Base-by-base conservation (phyloP, 768 basidiomycete species). In the Amanita polypyramis region DNA sequence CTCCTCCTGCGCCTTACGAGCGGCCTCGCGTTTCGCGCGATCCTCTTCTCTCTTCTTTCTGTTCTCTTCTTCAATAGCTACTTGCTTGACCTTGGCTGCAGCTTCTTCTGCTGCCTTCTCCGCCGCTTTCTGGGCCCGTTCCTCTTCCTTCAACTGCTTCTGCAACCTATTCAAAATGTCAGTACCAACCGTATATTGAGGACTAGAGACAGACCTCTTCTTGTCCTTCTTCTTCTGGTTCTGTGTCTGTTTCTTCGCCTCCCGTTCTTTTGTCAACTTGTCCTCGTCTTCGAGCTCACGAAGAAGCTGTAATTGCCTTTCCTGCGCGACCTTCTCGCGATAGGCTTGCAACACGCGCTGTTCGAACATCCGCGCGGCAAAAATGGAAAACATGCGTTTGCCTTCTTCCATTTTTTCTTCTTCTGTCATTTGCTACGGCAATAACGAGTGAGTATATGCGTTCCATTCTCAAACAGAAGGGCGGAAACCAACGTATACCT, bases 191-290 rank as follows among this genome's bases (percentile, higher is more conserved):
- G 14, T 40, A n/a, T 40, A 50, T 38, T 42, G 39, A 40, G 8
- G 12, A 32, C 20, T 51, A 32, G 49, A 29, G 20, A 60, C 72
- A 46, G 8, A 95, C 93, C 72, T 82, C 63, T 74, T 74, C 77
- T 92, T 93, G 73, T 97, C 97, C 66, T 97, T 96, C 75, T 97
- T 99, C 77, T 96, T 98, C 77, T 94, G 94, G 77, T 96, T 93
- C 68, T 91, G 89, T 53, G 82, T 86, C 62, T 87, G 87, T 64
- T 90, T 89, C 76, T 96, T 95, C 47, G 81, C 85, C 69, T 96
- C 94, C 56, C 80, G 78, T 60, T 96, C 92, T 60, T 84, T 84
- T 42, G 80, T 74, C 25, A 77, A 65, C 65, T 89, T 88, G 59
- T 95, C 89, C 68, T 98, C 96, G 56, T 94, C 93, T 63, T 96